Conservation (phyloP, 2,329 filamentous ascomycete species). For the Hypocreales sp. region DNA sequence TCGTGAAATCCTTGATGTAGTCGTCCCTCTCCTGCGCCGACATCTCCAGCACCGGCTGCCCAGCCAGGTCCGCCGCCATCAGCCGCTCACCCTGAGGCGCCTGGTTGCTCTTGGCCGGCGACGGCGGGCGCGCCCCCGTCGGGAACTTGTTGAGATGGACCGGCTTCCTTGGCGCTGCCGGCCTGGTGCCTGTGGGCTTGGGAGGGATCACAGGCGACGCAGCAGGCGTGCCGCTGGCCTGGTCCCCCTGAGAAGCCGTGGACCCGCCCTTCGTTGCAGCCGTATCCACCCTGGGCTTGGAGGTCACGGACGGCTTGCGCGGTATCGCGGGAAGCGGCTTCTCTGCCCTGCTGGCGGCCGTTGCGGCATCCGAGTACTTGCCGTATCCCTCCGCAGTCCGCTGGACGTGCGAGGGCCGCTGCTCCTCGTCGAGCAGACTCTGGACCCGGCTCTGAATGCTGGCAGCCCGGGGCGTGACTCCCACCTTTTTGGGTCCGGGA, state of each 20-base stretch:
- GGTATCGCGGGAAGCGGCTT: constrained; percentile 28
- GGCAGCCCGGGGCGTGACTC: constrained; percentile 50
- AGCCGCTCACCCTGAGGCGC: constrained; percentile 18
- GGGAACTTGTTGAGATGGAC: constrained; percentile 41
- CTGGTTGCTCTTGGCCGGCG: constrained; percentile 26
- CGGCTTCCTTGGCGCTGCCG: constrained; percentile 45
- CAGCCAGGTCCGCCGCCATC: constrained; percentile 29
- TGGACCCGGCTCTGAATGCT: constrained; percentile 88
- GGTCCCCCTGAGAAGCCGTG: constrained; percentile 2
- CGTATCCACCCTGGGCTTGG: constrained; percentile 13
- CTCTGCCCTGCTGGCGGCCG: constrained; percentile 18
- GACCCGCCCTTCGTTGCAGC: constrained; percentile 8
- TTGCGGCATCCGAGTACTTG: constrained; percentile 52
- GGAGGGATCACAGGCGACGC: constrained; percentile 8
- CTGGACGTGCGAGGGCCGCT: constrained; percentile 40
- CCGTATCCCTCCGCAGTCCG: constrained; percentile 81
- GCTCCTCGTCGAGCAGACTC: constrained; percentile 66
- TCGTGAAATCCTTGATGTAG: constrained; percentile 57
- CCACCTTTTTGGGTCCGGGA: constrained; percentile 37
- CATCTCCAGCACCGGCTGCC: constrained; percentile 37
- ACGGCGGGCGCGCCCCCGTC: constrained; percentile 24
- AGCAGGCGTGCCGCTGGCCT: too few relatives aligned
- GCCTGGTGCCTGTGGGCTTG: constrained; percentile 20
- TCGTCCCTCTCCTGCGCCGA: constrained; percentile 45
- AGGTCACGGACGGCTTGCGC: constrained; percentile 31